Conservation (phyloP, 1,284 basidiomycete genomes). For the Cutaneotrichosporon daszewskae region DNA sequence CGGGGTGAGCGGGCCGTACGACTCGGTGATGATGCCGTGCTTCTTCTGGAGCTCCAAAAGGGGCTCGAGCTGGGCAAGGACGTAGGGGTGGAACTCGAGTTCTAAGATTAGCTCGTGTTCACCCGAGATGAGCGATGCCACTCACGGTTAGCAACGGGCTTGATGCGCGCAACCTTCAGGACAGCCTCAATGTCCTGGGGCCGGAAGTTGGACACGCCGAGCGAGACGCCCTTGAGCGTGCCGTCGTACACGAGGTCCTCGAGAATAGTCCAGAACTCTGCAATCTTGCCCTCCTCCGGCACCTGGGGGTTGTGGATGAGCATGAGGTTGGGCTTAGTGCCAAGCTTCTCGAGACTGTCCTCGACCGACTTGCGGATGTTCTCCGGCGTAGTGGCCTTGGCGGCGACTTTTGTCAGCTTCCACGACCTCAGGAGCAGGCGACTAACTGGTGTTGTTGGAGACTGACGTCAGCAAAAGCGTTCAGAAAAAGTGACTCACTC, state of each 20-base stretch:
- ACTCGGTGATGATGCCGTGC: conserved; percentile 59
- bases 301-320: conserved; percentile 37
- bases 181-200: conserved; percentile 38
- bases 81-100: conserved; percentile 71
- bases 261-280: conserved; percentile 29
- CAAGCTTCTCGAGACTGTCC: conserved; percentile 23
- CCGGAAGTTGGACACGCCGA: conserved; percentile 45
- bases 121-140: not conserved
- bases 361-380: conserved; percentile 22
- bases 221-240: conserved; percentile 55
- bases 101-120: conserved; percentile 24
- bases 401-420: not conserved
- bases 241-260: conserved; percentile 49
- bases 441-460: conserved; percentile 7
- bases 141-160: conserved; percentile 62
- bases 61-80: conserved; percentile 58
- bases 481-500: conserved; percentile 16
- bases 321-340: conserved; percentile 29
- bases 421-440: not conserved
- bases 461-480: conserved; percentile 1
- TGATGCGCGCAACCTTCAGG: conserved; percentile 51
- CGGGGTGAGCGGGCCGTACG: conserved; percentile 57
- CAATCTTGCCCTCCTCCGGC: conserved; percentile 23
- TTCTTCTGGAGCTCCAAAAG: conserved; percentile 56
- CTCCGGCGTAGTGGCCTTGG: conserved; percentile 11